Conservation (phyloP, 2,329 filamentous ascomycete species). For the Cladosporium sp. region DNA sequence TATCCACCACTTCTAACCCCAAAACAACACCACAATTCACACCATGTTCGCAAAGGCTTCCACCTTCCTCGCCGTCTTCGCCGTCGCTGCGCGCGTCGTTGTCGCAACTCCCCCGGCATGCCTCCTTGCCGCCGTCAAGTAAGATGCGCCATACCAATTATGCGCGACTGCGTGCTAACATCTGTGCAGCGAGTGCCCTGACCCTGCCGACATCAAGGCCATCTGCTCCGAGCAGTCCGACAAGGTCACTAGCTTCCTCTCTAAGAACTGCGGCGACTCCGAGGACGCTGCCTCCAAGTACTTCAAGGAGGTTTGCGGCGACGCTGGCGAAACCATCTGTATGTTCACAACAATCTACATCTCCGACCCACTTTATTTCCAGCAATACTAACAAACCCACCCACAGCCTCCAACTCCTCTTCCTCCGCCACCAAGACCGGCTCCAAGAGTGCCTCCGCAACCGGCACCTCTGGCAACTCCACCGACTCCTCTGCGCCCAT, state of each 20-base stretch:
- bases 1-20: neutral
- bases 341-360: slow-evolving; percentile 10
- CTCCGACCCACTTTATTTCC: neutral
- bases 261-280: slow-evolving; percentile 28
- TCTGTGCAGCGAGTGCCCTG: slow-evolving; percentile 26
- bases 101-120: slow-evolving; percentile 47
- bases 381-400: neutral
- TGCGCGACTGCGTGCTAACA: slow-evolving; percentile 13
- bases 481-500: neutral
- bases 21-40: slow-evolving; percentile 14
- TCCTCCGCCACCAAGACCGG: slow-evolving; percentile 16
- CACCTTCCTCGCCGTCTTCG: slow-evolving; percentile 42
- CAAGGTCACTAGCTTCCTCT: slow-evolving; percentile 20
- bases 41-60: slow-evolving; percentile 46
- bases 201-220: slow-evolving; percentile 29
- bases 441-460: slow-evolving; percentile 14
- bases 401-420: slow-evolving; percentile 12
- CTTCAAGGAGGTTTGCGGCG: slow-evolving; percentile 30
- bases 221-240: slow-evolving; percentile 27
- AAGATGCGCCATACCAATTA: slow-evolving; percentile 21
- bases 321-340: slow-evolving; percentile 30
- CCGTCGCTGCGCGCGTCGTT: slow-evolving; percentile 40
- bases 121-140: slow-evolving; percentile 50
- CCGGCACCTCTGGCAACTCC: slow-evolving; percentile 7
- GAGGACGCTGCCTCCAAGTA: slow-evolving; percentile 26